Base-by-base conservation (phyloP, 2,329 filamentous ascomycete genomes). In the Botryotinia convoluta region DNA sequence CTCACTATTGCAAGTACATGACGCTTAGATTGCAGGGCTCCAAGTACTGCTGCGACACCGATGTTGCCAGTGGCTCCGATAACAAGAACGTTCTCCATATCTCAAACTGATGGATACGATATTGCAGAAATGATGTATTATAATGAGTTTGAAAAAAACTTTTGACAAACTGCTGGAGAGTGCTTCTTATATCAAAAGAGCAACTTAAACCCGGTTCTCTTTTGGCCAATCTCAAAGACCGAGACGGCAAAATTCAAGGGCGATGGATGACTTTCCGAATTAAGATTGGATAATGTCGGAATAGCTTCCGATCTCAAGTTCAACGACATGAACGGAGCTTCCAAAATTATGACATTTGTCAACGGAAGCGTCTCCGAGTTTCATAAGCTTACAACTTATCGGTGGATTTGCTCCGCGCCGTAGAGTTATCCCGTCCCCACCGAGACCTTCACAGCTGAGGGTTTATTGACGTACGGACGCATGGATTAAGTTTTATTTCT, bases 31-130 rank as follows among this genome's bases (percentile, higher is more conserved):
- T 73, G 75, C 39, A 83, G 72, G 2, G 81, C 79, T 10, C 74
- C 81, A 2, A 75, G 79, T 44, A 82, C 74, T 54, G 80, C 81
- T 6, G 82, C 75, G 9, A 81, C 74, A 74, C 83, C 82, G 65
- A 84, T 82, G 74, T 84, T 83, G 29, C 82, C 82, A 14, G 82
- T 83, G 1, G 82, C 79, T 51, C 82, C 83, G 62, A 84, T 78
- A 57, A 84, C 76, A 32, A 84, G 79, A 69, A 84, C 79, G 12
- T 81, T 82, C 69, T 82, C 67, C 74, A 75, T 74, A 16, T 70
- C 29, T 62, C 42, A 12, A 26, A 63, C 22, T n/a, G 22, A 54
- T n/a, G 5, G 29, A 29, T 69, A 45, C 3, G 63, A 44, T 69
- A 60, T 60, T 60, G 67, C 32, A 22, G 29, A 26, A 60, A n/a